Percentiles rank a stretch among this genome's conserved stretches.
Evolutionary conservation across 495 filamentous ascomycete species (phyloP).

Genomic region (Xylaria telfairii): DNA sequence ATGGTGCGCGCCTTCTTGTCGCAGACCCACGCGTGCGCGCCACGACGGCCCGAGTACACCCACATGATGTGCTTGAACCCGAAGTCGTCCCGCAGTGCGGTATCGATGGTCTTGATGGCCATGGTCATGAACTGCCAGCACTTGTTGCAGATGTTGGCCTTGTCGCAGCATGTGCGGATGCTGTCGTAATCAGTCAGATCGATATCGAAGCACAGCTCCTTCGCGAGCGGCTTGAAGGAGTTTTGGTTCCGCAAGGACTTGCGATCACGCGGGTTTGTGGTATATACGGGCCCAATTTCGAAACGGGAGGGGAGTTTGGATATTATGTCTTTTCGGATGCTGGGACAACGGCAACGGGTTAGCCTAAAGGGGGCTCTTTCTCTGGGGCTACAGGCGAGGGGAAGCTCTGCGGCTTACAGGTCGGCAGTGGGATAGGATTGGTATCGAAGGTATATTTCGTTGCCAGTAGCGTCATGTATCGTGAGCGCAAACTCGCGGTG

Average conservation of each 20-base stretch:
- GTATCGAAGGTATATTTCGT: conserved; percentile 90
- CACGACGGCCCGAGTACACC: conserved; percentile 97
- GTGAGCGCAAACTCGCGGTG: conserved; percentile 97
- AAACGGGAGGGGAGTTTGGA: conserved; percentile 88
- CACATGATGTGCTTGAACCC: conserved; percentile 96
- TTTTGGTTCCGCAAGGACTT: conserved; percentile 80
- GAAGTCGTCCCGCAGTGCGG: conserved; percentile 87
- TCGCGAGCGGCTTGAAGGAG: conserved; percentile 76
- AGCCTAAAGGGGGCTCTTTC: not conserved
- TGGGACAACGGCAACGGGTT: conserved; percentile 38
- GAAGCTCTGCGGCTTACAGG: conserved; percentile 59
- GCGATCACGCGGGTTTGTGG: conserved; percentile 89
- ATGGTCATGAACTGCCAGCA: conserved; percentile 98
- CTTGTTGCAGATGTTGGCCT: conserved; percentile 89
- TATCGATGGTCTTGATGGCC: conserved; percentile 92
- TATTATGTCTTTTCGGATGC: conserved; percentile 89
- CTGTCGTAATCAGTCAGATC: conserved; percentile 99
- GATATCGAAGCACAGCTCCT: conserved; percentile 98
- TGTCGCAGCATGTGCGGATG: conserved; percentile 90
- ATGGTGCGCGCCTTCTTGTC: conserved; percentile 82
- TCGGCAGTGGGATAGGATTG: conserved; percentile 87
- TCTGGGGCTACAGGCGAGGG: not conserved
- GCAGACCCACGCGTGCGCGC: conserved; percentile 98
- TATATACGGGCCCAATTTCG: conserved; percentile 96
- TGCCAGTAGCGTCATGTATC: conserved; percentile 58